Evolutionary conservation across 768 basidiomycete genomes (phyloP).

Genomic region (Russula griseocarnosa): DNA sequence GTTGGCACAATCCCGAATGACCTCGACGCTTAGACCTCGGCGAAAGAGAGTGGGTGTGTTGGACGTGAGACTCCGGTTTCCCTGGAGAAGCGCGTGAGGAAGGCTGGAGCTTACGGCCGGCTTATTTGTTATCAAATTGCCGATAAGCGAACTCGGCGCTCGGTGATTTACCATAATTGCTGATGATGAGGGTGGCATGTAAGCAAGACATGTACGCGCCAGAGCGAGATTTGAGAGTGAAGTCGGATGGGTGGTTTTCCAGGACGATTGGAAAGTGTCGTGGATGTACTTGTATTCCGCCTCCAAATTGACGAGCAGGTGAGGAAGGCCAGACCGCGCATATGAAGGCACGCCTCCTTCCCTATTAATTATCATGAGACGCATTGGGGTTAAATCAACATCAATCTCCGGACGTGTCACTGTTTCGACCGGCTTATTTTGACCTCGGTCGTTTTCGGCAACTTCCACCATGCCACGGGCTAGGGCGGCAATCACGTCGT

Average conservation of each 20-base stretch:
- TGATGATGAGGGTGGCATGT: constrained; percentile 92
- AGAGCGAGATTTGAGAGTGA: constrained; percentile 82
- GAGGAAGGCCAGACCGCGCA: constrained; percentile 89
- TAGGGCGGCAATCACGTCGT: constrained; percentile 85
- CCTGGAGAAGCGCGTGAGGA: constrained; percentile 87
- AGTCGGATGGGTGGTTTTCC: constrained; percentile 76
- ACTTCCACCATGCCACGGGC: constrained; percentile 75
- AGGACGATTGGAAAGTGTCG: constrained; percentile 74
- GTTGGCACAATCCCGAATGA: constrained; percentile 64
- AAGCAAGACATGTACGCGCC: constrained; percentile 78
- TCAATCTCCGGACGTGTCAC: constrained; percentile 40
- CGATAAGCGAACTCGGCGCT: constrained; percentile 91
- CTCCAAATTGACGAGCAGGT: constrained; percentile 89
- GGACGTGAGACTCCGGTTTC: constrained; percentile 76
- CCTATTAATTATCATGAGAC: constrained; percentile 95
- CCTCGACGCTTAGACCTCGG: constrained; percentile 80
- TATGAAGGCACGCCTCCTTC: constrained; percentile 98
- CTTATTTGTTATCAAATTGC: constrained; percentile 96
- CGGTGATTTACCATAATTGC: constrained; percentile 98
- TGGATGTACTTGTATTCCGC: constrained; percentile 85
- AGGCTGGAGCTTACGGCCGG: constrained; percentile 94
- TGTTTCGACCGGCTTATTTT: constrained; percentile 35
- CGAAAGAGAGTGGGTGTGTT: constrained; percentile 93
- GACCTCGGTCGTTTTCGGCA: constrained; percentile 45
- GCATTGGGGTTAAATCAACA: constrained; percentile 85